These are phyloP conservation scores for Trichodelitschia bisporula DNA, from an alignment of 495 filamentous ascomycete species.

Conservation along the genomic window DNA sequence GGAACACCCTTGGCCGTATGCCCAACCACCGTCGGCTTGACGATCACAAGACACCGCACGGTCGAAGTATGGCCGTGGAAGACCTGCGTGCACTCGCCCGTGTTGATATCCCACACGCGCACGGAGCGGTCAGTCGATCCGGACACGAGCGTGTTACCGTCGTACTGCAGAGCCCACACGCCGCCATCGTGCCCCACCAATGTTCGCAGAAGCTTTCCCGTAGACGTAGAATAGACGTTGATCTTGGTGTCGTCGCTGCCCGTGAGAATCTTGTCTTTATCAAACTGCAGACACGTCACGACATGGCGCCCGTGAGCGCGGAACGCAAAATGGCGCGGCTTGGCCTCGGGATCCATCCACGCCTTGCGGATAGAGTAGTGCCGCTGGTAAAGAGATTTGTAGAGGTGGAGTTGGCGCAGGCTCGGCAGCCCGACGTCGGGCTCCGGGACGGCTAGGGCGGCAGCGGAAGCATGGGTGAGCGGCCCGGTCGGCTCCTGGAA, in stretches of 20 bases:
- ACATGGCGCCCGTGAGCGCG: conserved; percentile 88
- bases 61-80: conserved; percentile 97
- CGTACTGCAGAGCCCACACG: conserved; percentile 93
- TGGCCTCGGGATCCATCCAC: conserved; percentile 69
- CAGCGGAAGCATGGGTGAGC: conserved; percentile 61
- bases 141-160: conserved; percentile 84
- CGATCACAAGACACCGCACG: conserved; percentile 83
- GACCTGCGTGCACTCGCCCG: conserved; percentile 70
- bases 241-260: conserved; percentile 96
- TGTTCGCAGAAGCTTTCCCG: conserved; percentile 55
- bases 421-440: conserved; percentile 56
- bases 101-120: conserved; percentile 91
- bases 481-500: conserved; percentile 63
- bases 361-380: conserved; percentile 70
- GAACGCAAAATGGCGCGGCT: conserved; percentile 88
- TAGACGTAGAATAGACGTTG: conserved; percentile 95
- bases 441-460: conserved; percentile 55
- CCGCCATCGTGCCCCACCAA: conserved; percentile 89
- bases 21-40: conserved; percentile 64
- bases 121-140: conserved; percentile 93
- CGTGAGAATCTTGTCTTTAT: conserved; percentile 91
- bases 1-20: conserved; percentile 43
- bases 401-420: conserved; percentile 65
- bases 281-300: conserved; percentile 93
- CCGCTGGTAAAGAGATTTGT: conserved; percentile 86